phyloP scores from a whole-genome alignment of 208 protist genomes.

The Trypanosoma grayi region DNA sequence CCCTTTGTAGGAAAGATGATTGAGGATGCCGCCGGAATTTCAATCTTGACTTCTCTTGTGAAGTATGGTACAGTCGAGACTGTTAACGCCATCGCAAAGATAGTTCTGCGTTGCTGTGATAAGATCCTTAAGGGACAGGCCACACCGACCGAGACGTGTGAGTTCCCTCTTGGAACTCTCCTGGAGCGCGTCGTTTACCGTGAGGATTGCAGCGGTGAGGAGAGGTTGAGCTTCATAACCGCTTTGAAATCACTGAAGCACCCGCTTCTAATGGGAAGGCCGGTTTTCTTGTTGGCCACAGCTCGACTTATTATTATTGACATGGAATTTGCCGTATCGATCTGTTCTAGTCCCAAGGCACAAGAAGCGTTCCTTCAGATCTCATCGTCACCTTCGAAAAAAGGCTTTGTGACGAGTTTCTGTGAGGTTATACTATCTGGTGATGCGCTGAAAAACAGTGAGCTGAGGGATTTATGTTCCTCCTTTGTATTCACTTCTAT shows the following conservation, averaged over 20 bases:
- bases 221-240: conserved; percentile 36
- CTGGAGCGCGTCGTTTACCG: conserved; percentile 77
- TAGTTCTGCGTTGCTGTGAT: conserved; percentile 27
- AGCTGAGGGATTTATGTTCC: conserved; percentile 12
- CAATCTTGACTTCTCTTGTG: conserved; percentile 71
- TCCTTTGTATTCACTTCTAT: conserved; percentile 45
- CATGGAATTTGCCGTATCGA: conserved; percentile 26
- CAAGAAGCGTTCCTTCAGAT: conserved; percentile 12
- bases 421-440: conserved; percentile 20
- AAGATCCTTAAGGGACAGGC: conserved; percentile 39
- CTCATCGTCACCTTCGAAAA: conserved; percentile 3
- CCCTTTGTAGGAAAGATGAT: conserved; percentile 53
- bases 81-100: conserved; percentile 42
- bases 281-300: conserved; percentile 56
- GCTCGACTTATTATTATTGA: conserved; percentile 54
- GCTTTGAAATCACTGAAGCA: conserved; percentile 27
- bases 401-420: conserved; percentile 4
- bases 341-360: conserved; percentile 13
- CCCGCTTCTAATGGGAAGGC: conserved; percentile 27
- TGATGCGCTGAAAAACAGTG: conserved; percentile 3
- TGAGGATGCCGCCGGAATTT: conserved; percentile 35
- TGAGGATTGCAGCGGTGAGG: conserved; percentile 55
- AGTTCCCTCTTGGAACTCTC: conserved; percentile 37
- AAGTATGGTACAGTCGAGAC: conserved; percentile 68
- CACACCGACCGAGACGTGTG: conserved; percentile 28